Percentiles rank a stretch among this genome's conserved stretches.
Conservation (phyloP, 129 eudicot species). For the Escallonia rubra region DNA sequence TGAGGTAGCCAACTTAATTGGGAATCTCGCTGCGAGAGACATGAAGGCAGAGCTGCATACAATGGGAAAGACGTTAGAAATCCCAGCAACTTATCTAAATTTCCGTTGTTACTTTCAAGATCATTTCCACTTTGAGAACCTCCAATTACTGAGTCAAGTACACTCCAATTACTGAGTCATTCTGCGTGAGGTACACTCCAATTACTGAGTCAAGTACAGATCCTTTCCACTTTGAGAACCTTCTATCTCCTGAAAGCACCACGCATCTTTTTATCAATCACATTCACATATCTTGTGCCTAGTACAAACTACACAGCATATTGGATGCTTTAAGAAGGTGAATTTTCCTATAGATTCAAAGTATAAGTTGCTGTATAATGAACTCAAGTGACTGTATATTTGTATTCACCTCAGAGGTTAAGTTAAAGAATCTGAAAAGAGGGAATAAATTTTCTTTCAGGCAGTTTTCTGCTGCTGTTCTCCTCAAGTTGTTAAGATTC, state of each 20-base stretch:
- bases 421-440: not conserved
- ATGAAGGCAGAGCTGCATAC: conserved; percentile 45
- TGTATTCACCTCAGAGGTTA: no score
- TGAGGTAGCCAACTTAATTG: not conserved
- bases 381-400: no score
- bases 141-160: conserved; percentile 34
- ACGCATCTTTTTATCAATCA: no score
- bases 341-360: no score
- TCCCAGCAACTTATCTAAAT: not conserved
- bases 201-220: conserved; percentile 38
- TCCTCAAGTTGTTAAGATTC: no score
- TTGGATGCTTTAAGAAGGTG: no score
- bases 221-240: conserved; percentile 42
- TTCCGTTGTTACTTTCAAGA: not conserved
- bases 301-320: no score
- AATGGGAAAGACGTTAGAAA: conserved; percentile 2
- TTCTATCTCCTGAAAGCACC: conserved; percentile 26
- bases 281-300: no score
- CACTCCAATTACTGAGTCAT: conserved; percentile 39
- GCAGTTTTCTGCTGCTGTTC: no score
- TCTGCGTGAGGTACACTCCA: conserved; percentile 37
- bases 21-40: conserved; percentile 36
- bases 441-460: not conserved
- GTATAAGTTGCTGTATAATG: no score
- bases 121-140: no score